Evolutionary conservation across 768 basidiomycete species (phyloP).

Genomic region (Trichaptum fuscoviolaceum): DNA sequence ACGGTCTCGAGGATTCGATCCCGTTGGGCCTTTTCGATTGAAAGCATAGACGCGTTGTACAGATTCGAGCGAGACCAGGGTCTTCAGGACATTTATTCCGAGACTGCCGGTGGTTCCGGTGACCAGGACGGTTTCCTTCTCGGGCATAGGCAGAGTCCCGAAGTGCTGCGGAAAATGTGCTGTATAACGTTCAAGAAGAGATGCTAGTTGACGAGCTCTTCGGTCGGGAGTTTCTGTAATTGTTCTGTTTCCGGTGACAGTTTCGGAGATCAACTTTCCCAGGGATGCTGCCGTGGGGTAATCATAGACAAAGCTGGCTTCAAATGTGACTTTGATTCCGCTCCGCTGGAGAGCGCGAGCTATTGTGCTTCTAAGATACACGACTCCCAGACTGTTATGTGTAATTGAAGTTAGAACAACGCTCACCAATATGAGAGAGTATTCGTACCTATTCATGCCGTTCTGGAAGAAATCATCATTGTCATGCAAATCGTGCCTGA

Average conservation of each 20-base stretch:
- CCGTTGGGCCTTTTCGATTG: conserved; percentile 21
- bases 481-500: conserved; percentile 24
- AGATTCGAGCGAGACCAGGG: conserved; percentile 13
- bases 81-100: conserved; percentile 24
- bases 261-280: conserved; percentile 20
- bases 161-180: neutral
- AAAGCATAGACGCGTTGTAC: conserved; percentile 25
- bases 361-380: conserved; percentile 30
- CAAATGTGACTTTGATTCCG: conserved; percentile 14
- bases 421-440: neutral
- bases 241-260: conserved; percentile 10
- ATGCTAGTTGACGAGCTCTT: conserved; percentile 32
- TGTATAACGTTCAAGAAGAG: conserved; percentile 12
- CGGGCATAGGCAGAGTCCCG: neutral
- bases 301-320: conserved; percentile 28
- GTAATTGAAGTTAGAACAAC: neutral
- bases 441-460: conserved; percentile 19
- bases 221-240: conserved; percentile 29
- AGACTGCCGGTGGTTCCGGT: conserved; percentile 32
- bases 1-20: conserved; percentile 17
- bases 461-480: conserved; percentile 29
- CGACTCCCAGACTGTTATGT: conserved; percentile 27
- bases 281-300: conserved; percentile 33
- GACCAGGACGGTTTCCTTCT: conserved; percentile 23
- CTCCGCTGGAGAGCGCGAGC: conserved; percentile 17